These are phyloP conservation scores for Aureobasidium sp. DNA, from an alignment of 2,329 filamentous ascomycete species.

Conservation along the genomic window DNA sequence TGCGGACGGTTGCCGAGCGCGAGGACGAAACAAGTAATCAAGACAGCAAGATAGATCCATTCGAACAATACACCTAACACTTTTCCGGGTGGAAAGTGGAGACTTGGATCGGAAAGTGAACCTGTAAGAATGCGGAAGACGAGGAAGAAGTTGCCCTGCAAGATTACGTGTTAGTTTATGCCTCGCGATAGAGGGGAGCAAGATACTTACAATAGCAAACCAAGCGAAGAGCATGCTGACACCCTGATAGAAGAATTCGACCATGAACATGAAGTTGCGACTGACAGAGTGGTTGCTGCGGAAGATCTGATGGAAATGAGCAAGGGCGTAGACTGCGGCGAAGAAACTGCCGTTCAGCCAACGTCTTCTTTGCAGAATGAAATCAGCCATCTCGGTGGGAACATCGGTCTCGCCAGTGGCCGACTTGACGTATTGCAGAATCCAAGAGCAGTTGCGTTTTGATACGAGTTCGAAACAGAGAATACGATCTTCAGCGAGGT, in stretches of 20 bases:
- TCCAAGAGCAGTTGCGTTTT: constrained; percentile 95
- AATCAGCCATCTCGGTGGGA: constrained; percentile 83
- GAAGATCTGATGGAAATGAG: constrained; percentile 94
- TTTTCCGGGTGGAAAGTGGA: constrained; percentile 68
- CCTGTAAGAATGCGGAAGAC: constrained; percentile 95
- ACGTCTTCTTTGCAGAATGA: constrained; percentile 89
- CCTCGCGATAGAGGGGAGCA: not conserved
- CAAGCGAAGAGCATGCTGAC: constrained; percentile 97
- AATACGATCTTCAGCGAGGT: constrained; percentile 95
- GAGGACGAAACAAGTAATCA: constrained; percentile 91
- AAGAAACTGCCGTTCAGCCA: constrained; percentile 99
- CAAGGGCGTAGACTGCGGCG: constrained; percentile 87
- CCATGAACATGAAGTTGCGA: constrained; percentile 78
- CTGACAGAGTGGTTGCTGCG: constrained; percentile 81
- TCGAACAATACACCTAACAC: constrained; percentile 86
- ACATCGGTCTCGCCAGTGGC: constrained; percentile 96
- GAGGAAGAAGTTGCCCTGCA: constrained; percentile 85
- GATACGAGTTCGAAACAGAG: constrained; percentile 97
- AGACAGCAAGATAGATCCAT: constrained; percentile 86
- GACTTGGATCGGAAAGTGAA: constrained; percentile 59
- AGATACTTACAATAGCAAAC: constrained; percentile 68
- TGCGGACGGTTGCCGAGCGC: constrained; percentile 90
- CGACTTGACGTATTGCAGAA: constrained; percentile 96
- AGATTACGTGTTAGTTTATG: constrained; percentile 12
- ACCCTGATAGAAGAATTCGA: constrained; percentile 92